Evolutionary conservation across 2,329 filamentous ascomycete species (phyloP), one percentile per base, ranked within the genome.

Genomic region (Akanthomyces dipterigenus): DNA sequence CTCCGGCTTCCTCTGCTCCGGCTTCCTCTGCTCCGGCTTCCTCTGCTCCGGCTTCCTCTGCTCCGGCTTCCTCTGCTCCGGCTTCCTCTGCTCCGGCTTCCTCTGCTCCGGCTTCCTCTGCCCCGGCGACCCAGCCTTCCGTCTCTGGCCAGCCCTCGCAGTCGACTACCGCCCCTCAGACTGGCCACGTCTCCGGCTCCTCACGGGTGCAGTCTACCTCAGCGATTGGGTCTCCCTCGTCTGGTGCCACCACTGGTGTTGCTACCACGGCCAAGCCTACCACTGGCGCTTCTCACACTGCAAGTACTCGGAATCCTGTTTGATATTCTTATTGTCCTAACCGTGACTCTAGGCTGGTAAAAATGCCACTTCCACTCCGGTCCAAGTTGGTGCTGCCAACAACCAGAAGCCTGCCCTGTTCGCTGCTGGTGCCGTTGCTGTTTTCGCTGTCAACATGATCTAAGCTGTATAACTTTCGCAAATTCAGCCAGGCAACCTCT

Each of bases 401-500:
- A 6, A 55, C 18, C 46, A 59, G 40, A 31, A 59, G 55, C 61
- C 61, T 14, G 60, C 49, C 31, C 36, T 58, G 31, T 26, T 58
- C 12, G 56, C 51, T 53, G 40, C 46, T n/a, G 56, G 56, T 42
- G 49, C 51, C 56, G 42, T 60, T 49, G 62, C 51, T 28, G 58
- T 46, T 14, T 51, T 64, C 38, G 42, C 58, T 40, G 34, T 54
- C 55, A 64, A 65, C 60, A 56, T 67, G 56, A 64, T 65, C 48
- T 68, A 65, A 64, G 34, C 20, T 48, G 46, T 42, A 61, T 31
- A 34, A 45, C 12, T n/a, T 34, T 50, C 22, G 28, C 43, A 46
- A 43, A 26, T 20, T 22, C 7, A 48, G 46, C 26, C 57, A 7
- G 8, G 9, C 22, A 50, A 42, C 43, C 1, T 24, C 3, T 28